Conservation (phyloP, 2,329 filamentous ascomycete genomes). For the Paecilomyces sp. region DNA sequence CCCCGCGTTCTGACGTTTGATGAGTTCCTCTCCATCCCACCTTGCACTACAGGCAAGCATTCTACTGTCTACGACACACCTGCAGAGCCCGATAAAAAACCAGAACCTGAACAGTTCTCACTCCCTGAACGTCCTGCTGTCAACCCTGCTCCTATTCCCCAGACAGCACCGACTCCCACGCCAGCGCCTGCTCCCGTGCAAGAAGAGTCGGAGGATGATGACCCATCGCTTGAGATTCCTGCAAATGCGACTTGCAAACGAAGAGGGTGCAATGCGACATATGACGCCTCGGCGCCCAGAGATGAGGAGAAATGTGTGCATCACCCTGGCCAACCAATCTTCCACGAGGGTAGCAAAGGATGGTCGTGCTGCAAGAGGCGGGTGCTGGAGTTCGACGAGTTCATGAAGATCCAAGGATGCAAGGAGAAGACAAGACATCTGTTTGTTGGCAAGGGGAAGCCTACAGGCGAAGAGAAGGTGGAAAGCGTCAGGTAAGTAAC, state of each 20-base stretch:
- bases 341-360: slow-evolving; percentile 97
- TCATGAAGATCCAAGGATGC: slow-evolving; percentile 92
- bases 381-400: slow-evolving; percentile 95
- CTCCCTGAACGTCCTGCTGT: slow-evolving; percentile 5
- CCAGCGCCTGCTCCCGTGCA: slow-evolving; percentile 26
- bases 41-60: slow-evolving; percentile 89
- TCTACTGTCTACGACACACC: slow-evolving; percentile 74
- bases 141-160: slow-evolving; percentile 11
- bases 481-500: slow-evolving; percentile 63
- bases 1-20: slow-evolving; percentile 94
- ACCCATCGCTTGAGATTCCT: slow-evolving; percentile 65
- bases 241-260: slow-evolving; percentile 71
- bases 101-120: slow-evolving; percentile 15
- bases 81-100: slow-evolving; percentile 36
- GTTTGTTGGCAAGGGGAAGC: slow-evolving; percentile 70
- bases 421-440: slow-evolving; percentile 73
- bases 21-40: slow-evolving; percentile 88
- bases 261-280: slow-evolving; percentile 62
- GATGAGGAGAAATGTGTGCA: slow-evolving; percentile 74
- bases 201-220: slow-evolving; percentile 79
- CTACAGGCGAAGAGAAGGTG: slow-evolving; percentile 64
- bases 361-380: slow-evolving; percentile 95
- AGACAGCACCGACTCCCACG: slow-evolving; percentile 16
- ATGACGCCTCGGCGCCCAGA: slow-evolving; percentile 51
- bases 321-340: slow-evolving; percentile 85